These are phyloP conservation scores for Phytophthora chlamydospora DNA, from an alignment of 352 stramenopile genomes.

Conservation along the genomic window DNA sequence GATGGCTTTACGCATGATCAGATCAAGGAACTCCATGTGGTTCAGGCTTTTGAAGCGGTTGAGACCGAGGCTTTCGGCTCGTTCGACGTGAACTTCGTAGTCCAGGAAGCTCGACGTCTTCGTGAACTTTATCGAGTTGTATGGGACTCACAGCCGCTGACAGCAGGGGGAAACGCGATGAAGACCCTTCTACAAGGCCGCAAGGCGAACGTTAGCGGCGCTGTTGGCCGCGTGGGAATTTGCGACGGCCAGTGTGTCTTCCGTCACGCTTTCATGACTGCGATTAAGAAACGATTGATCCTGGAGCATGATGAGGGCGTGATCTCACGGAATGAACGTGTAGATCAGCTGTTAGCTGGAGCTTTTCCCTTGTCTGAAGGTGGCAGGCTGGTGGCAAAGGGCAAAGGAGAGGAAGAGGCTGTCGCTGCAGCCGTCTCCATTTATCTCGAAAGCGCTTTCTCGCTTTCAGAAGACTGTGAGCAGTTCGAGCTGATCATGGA, in stretches of 20 bases:
- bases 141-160: constrained; percentile 14
- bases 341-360: constrained; percentile 13
- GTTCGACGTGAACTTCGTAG: constrained; percentile 28
- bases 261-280: constrained; percentile 19
- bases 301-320: neutral
- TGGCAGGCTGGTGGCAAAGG: constrained; percentile 33
- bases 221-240: neutral
- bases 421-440: constrained; percentile 55
- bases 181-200: constrained; percentile 7
- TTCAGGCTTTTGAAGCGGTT: constrained; percentile 35
- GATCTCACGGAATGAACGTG: neutral
- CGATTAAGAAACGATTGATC: neutral
- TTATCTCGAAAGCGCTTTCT: constrained; percentile 37
- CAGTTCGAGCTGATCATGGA: constrained; percentile 45
- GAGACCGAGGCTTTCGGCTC: constrained; percentile 6
- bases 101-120: constrained; percentile 30
- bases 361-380: constrained; percentile 38
- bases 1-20: constrained; percentile 37
- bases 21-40: constrained; percentile 14
- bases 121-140: constrained; percentile 17
- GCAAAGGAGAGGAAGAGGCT: constrained; percentile 37
- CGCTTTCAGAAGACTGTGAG: constrained; percentile 15
- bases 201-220: neutral
- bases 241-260: constrained; percentile 27
- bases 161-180: neutral